Base-by-base conservation (phyloP, 2,329 filamentous ascomycete genomes). In the Trichoderma hamatum region DNA sequence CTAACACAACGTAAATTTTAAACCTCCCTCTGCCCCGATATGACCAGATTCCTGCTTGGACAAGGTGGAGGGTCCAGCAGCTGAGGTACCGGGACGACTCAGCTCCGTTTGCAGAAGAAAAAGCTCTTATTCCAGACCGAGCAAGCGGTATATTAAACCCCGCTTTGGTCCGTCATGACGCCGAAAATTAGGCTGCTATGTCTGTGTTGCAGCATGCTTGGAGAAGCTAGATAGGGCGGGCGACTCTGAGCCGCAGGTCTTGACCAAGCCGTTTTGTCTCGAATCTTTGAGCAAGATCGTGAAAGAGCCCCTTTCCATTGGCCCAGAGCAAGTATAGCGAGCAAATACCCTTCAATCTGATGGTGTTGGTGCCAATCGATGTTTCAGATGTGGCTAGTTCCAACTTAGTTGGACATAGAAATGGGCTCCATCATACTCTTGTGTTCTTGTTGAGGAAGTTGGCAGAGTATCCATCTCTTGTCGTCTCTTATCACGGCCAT, bases 161-260 rank as follows among this genome's bases (percentile, higher is more conserved):
- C 54, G 63, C 54, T 67, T 67, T 59, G 34, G 46, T 9, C 28
- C 63, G 39, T 58, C 39, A 67, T 58, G 63, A 59, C 63, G 36
- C 56, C 39, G 28, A 49, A 36, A 36, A 36, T 43, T 16, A n/a
- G 36, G 21, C 3, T 67, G 62, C 19, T 24, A 36, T 59, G 46
- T 19, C 21, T 55, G n/a, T 58, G 63, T 49, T 67, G 54, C 39
- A 32, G 16, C 32, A 36, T 49, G 19, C 28, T 21, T 59, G 43
- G 43, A 46, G 26, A 36, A 46, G 30, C 26, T 5, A 10, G 14
- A 10, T 58, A 26, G n/a, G 34, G 55, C 24, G 14, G 36, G 56
- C 24, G 36, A 46, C 36, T 46, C 39, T 49, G 16, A 61, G 9
- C 11, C 49, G 36, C 39, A 61, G 36, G 61, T 28, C 51, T 32